phyloP scores from a whole-genome alignment of 495 filamentous ascomycete species.

The Tuber umbilicatum region DNA sequence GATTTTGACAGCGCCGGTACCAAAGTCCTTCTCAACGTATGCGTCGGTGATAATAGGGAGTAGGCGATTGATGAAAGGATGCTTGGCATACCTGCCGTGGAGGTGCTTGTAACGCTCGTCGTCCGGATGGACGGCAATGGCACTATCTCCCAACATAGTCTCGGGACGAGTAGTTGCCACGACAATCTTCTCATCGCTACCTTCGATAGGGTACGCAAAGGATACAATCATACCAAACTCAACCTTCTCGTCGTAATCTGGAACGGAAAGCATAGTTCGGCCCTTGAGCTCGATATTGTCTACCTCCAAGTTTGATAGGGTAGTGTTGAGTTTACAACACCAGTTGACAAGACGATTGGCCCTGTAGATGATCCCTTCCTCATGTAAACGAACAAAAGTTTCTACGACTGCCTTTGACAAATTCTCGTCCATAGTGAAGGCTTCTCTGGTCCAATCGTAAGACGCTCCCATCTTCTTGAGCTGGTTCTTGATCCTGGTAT shows the following conservation, averaged over 20 bases:
- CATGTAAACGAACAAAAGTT: slow-evolving; percentile 66
- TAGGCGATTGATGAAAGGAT: slow-evolving; percentile 62
- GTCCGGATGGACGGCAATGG: slow-evolving; percentile 69
- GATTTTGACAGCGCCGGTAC: slow-evolving; percentile 71
- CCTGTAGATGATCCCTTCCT: slow-evolving; percentile 71
- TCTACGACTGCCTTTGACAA: slow-evolving; percentile 63
- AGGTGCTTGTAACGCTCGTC: slow-evolving; percentile 60
- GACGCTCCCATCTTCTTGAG: slow-evolving; percentile 54
- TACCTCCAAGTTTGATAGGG: slow-evolving; percentile 69
- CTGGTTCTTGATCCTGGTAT: slow-evolving; percentile 37
- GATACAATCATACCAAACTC: slow-evolving; percentile 55
- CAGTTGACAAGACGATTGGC: slow-evolving; percentile 73
- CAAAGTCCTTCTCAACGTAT: slow-evolving; percentile 64
- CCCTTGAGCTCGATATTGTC: slow-evolving; percentile 61
- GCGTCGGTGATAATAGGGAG: slow-evolving; percentile 68
- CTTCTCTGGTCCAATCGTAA: slow-evolving; percentile 59
- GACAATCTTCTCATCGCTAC: slow-evolving; percentile 61
- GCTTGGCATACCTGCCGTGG: slow-evolving; percentile 62
- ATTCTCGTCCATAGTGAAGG: slow-evolving; percentile 69
- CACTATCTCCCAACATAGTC: slow-evolving; percentile 75
- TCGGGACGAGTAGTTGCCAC: slow-evolving; percentile 76
- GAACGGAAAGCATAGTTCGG: slow-evolving; percentile 36
- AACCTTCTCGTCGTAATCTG: slow-evolving; percentile 37
- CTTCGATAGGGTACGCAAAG: slow-evolving; percentile 65
- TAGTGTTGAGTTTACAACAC: slow-evolving; percentile 68